Base-by-base conservation (phyloP, 805 yeast species). In the Cyberlindnera sargentensis region DNA sequence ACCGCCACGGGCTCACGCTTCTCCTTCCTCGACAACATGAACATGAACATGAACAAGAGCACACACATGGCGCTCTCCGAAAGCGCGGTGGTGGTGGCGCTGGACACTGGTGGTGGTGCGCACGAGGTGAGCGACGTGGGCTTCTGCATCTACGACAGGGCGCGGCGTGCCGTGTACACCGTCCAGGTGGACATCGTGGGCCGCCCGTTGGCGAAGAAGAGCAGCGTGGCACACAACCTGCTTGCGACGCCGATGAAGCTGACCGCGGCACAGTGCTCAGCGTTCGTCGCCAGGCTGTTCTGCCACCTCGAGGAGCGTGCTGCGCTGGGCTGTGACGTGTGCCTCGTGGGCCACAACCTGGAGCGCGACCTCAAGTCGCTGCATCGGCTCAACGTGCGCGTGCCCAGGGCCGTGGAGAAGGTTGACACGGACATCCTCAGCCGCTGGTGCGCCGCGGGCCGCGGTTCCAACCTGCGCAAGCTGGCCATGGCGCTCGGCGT, bases 91-190 rank as follows among this genome's bases (percentile, higher is more conserved):
- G 29, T 46, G 10, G 31, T 48, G 6, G 29, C 49, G 2, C 28
- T 48, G 9, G 50, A 49, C 25, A 47, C 50, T 3, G 50, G 52
- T 27, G 52, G 50, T 28, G 48, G 37, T 7, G 34, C 8, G 24
- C 6, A 27, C 2, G 28, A 31, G 3, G 31, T 39, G 4, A 33
- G 44, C 4, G 52, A 49, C 29, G 37, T 47, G 8, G 52, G 50
- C 20, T 32, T 49, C 6, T 49, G 48, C 30, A 41, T 47, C 44
- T 46, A 46, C 36, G 48, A 49, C 15, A 39, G 36, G 31, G 31
- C 8, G 20, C 31, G 33, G 25, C 39, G 39, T 10, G 41, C 50
- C 3, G 39, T 47, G 3, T 45, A 39, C 37, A 49, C 44, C 46
- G 41, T 49, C 41, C 52, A 49, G 24, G 36, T 47, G 20, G 36